phyloP scores from a whole-genome alignment of 495 filamentous ascomycete genomes.

The Penicillium riverlandense region DNA sequence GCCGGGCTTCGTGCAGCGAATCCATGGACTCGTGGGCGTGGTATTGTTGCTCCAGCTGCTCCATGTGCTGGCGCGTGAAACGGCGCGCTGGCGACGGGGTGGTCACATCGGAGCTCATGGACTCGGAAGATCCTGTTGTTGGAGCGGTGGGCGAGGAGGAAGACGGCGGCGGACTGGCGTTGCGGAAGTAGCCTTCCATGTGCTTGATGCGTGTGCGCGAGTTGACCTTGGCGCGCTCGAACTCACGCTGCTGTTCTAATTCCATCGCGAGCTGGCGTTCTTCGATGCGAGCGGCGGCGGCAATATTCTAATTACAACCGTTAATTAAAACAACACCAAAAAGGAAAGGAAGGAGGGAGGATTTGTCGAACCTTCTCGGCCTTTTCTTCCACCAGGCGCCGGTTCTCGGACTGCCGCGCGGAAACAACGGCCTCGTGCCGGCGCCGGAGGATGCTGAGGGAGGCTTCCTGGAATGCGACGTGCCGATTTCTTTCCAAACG shows the following conservation, averaged over 20 bases:
- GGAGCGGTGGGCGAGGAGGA: constrained; percentile 13
- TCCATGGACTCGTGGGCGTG: constrained; percentile 62
- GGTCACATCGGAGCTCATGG: constrained; percentile 13
- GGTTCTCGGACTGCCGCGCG: constrained; percentile 18
- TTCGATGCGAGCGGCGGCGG: constrained; percentile 54
- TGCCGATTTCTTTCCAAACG: constrained; percentile 54
- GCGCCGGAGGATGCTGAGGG: constrained; percentile 22
- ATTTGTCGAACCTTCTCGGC: constrained; percentile 42
- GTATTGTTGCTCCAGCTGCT: constrained; percentile 65
- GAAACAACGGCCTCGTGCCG: constrained; percentile 29
- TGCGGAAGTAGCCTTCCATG: constrained; percentile 73
- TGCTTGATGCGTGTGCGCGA: constrained; percentile 64
- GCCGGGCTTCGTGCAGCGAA: constrained; percentile 60
- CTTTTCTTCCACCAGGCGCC: constrained; percentile 43
- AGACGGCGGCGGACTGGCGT: constrained; percentile 37
- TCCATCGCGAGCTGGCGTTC: constrained; percentile 69
- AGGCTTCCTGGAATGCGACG: constrained; percentile 36
- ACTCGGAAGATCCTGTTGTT: constrained; percentile 9
- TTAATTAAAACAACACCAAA: constrained; percentile 4
- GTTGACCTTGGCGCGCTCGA: constrained; percentile 50
- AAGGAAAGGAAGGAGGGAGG: constrained; percentile 11
- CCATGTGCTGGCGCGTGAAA: constrained; percentile 32
- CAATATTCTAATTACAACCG: constrained; percentile 26
- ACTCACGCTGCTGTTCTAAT: constrained; percentile 52
- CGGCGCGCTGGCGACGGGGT: constrained; percentile 16